Evolutionary conservation across 352 stramenopile species (phyloP).

Genomic region (Thraustotheca clavata): DNA sequence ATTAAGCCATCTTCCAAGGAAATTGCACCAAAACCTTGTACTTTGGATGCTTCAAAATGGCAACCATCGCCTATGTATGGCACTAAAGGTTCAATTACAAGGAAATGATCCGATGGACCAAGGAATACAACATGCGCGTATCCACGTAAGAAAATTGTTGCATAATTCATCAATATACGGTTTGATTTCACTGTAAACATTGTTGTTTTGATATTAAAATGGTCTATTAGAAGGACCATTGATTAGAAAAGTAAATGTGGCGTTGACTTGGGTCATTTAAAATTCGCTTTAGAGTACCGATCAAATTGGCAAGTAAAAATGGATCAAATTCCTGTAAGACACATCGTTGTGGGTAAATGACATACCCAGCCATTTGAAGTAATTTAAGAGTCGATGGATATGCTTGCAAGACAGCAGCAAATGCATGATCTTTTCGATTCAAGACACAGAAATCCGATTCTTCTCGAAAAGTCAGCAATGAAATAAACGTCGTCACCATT

Average conservation of each 20-base stretch:
- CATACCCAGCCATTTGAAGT: background rate
- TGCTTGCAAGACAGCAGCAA: background rate
- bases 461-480: background rate
- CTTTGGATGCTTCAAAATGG: too few species aligned
- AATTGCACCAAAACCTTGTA: too few species aligned
- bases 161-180: too few species aligned
- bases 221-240: conserved; percentile 7
- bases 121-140: too few species aligned
- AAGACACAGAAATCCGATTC: conserved; percentile 5
- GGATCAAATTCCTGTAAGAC: background rate
- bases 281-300: background rate
- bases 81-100: too few species aligned
- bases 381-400: conserved; percentile 2
- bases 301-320: background rate
- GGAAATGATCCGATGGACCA: too few species aligned
- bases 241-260: background rate
- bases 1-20: too few species aligned
- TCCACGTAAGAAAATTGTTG: too few species aligned
- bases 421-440: background rate
- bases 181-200: too few species aligned
- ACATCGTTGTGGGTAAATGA: conserved; percentile 1
- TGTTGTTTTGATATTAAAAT: too few species aligned
- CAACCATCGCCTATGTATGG: too few species aligned
- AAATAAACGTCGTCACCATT: background rate
- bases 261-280: background rate